Conservation (phyloP, 139 green algal species). For the Coelastrella sp. region DNA sequence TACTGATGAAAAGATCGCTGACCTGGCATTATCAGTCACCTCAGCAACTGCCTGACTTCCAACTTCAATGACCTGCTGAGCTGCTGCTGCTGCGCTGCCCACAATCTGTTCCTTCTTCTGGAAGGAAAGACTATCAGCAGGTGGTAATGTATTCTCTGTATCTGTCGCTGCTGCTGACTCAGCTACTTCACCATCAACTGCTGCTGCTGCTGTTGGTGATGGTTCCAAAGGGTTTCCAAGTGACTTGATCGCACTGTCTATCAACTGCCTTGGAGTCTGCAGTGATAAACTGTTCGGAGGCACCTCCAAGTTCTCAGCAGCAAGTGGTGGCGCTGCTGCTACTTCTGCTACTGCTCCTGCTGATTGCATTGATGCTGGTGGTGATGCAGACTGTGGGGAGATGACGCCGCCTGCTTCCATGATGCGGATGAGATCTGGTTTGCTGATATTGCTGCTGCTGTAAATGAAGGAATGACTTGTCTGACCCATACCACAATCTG, state of each 20-base stretch:
- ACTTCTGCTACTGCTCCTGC: background rate
- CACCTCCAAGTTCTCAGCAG: background rate
- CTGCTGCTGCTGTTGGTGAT: too few relatives aligned
- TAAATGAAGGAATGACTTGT: too few relatives aligned
- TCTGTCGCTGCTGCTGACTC: too few relatives aligned
- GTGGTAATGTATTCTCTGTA: too few relatives aligned
- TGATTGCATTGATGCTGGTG: background rate
- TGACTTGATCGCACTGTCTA: background rate
- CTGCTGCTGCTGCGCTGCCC: background rate
- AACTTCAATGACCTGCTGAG: slow-evolving; percentile 16
- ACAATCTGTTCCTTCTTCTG: background rate
- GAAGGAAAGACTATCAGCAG: too few relatives aligned
- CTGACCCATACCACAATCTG: too few relatives aligned
- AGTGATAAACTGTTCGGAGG: background rate
- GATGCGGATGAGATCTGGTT: background rate
- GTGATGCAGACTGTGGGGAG: background rate
- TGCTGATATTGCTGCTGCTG: too few relatives aligned
- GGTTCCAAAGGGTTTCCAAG: too few relatives aligned
- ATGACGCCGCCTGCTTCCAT: background rate
- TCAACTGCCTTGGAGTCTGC: background rate
- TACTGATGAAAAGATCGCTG: background rate
- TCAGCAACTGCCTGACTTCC: slow-evolving; percentile 7
- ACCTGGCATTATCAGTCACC: background rate
- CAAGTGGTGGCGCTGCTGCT: background rate
- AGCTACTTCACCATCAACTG: too few relatives aligned